phyloP scores from a whole-genome alignment of 352 stramenopile genomes.

The Phytophthora uliginosa region DNA sequence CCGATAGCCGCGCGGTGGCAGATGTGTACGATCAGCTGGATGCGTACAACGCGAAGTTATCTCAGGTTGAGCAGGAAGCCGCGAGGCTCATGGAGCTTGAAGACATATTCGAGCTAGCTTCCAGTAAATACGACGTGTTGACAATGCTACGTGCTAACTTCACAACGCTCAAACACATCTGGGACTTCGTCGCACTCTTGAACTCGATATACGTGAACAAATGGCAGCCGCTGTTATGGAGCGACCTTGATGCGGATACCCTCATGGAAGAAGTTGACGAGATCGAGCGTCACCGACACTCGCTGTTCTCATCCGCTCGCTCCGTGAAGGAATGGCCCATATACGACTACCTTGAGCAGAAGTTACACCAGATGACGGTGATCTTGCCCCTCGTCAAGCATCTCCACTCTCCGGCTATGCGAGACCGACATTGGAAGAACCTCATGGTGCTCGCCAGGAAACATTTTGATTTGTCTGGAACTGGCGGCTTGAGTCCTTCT shows the following conservation, averaged over 20 bases:
- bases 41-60: constrained; percentile 83
- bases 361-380: constrained; percentile 93
- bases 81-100: constrained; percentile 91
- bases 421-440: constrained; percentile 91
- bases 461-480: constrained; percentile 80
- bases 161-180: constrained; percentile 92
- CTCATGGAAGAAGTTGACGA: constrained; percentile 93
- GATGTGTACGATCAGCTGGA: constrained; percentile 93
- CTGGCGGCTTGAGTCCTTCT: constrained; percentile 20
- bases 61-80: constrained; percentile 86
- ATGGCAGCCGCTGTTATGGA: constrained; percentile 93
- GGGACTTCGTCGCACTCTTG: constrained; percentile 94
- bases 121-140: constrained; percentile 87
- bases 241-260: constrained; percentile 89
- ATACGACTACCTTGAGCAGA: constrained; percentile 92
- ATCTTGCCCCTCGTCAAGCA: constrained; percentile 93
- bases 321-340: constrained; percentile 94
- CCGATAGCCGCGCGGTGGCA: constrained; percentile 34
- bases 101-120: constrained; percentile 96
- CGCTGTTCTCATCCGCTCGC: constrained; percentile 60
- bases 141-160: constrained; percentile 87
- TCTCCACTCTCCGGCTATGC: constrained; percentile 89
- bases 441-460: constrained; percentile 89
- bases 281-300: constrained; percentile 65
- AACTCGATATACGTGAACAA: constrained; percentile 74